These are phyloP conservation scores for Rosa rugosa DNA, from an alignment of 306 rosid species.

Conservation along the genomic window DNA sequence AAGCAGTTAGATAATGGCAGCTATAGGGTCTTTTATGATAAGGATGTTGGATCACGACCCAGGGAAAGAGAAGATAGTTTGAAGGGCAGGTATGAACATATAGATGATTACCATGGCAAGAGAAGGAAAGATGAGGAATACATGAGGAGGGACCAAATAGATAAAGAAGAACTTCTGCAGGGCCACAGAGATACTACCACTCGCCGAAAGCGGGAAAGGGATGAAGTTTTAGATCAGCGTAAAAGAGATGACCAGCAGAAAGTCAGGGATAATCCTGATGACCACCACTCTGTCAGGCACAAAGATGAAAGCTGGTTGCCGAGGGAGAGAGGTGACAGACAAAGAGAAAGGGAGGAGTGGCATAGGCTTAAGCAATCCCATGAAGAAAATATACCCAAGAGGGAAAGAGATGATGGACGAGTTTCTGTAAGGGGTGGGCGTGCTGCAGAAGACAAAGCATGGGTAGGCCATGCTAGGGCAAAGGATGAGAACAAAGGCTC, in stretches of 20 bases:
- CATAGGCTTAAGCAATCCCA: conserved; percentile 71
- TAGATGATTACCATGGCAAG: conserved; percentile 81
- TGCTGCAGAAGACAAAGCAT: conserved; percentile 71
- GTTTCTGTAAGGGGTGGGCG: conserved; percentile 68
- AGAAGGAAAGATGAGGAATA: conserved; percentile 89
- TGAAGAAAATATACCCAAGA: conserved; percentile 74
- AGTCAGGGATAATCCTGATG: conserved; percentile 68
- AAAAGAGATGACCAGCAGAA: conserved; percentile 79
- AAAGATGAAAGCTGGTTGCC: conserved; percentile 74
- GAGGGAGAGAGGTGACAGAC: conserved; percentile 83
- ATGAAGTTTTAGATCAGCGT: conserved; percentile 68
- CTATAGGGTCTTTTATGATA: conserved; percentile 76
- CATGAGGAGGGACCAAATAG: conserved; percentile 67
- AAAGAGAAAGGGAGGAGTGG: conserved; percentile 91
- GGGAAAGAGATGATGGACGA: conserved; percentile 85
- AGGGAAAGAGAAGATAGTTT: conserved; percentile 84
- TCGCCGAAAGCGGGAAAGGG: conserved; percentile 77
- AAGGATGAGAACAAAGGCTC: conserved; percentile 71
- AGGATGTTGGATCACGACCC: conserved; percentile 70
- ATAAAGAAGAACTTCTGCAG: conserved; percentile 72
- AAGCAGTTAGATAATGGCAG: conserved; percentile 83
- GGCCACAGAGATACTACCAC: conserved; percentile 62
- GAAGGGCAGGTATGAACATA: conserved; percentile 68
- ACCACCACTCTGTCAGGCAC: conserved; percentile 68
- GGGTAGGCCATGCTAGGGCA: conserved; percentile 66